phyloP scores from a whole-genome alignment of 2,329 filamentous ascomycete species.

The Hypoxylon sp. region DNA sequence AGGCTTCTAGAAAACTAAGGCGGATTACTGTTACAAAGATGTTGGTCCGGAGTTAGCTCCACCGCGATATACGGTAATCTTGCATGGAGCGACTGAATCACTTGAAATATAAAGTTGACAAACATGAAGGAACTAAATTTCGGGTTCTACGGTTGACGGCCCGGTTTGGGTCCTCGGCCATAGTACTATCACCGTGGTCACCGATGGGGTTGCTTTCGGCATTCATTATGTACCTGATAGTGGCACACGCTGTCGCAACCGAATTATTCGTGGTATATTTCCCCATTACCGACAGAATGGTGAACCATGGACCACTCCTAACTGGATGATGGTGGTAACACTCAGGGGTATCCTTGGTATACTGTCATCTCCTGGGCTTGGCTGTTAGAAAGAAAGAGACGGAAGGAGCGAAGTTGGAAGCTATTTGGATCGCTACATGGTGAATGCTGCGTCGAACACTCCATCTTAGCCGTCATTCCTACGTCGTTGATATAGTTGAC shows the following conservation, averaged over 20 bases:
- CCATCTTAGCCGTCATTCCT: neutral
- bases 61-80: neutral
- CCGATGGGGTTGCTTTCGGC: constrained; percentile 19
- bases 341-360: neutral
- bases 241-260: neutral
- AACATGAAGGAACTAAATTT: neutral
- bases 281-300: constrained; percentile 9
- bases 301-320: constrained; percentile 3
- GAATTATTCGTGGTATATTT: neutral
- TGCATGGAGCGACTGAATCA: neutral
- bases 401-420: neutral
- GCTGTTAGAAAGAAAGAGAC: neutral
- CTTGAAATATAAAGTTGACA: neutral
- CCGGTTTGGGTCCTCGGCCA: constrained; percentile 14
- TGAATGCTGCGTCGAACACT: neutral
- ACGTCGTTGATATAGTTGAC: neutral
- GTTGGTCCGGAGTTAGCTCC: neutral
- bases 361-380: constrained; percentile 1
- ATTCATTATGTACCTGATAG: neutral
- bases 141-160: neutral
- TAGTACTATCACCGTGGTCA: constrained; percentile 38
- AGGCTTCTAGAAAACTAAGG: neutral
- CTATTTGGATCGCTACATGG: neutral
- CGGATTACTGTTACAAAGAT: neutral
- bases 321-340: neutral